Base-by-base conservation (phyloP, 1,284 basidiomycete species). In the Tilletia caries region DNA sequence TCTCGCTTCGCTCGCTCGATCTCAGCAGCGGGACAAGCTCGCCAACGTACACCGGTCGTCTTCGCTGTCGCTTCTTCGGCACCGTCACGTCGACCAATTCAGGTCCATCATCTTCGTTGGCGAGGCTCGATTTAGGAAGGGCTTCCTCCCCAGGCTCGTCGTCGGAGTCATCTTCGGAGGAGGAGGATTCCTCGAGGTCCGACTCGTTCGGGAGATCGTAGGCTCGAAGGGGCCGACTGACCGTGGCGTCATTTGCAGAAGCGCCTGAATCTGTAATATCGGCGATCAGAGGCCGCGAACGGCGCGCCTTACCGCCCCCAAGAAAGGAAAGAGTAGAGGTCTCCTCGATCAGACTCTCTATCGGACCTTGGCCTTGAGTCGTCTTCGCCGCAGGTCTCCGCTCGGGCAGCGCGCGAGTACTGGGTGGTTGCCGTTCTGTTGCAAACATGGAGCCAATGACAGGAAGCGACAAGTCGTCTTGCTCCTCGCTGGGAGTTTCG, bases 21-120 rank as follows among this genome's bases (percentile, higher is more conserved):
- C 78, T 74, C 27, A 85, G 75, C 15, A 84, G 77, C 2, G 80
- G 77, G 4, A 73, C 68, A 2, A 85, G 76, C 67, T 85, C 83
- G 13, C 76, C 66, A 8, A 85, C 72, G 72, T 85, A 85, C 4
- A 85, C 79, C 0, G 84, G 84, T 5, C 77, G 67, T 0, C 73
- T 68, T 8, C 73, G 64, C 48, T 69, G 71, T n/a, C 76, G 75
- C 6, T 75, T 67, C n/a, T 74, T 71, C 6, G 72, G 71, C 18
- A 73, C 76, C 20, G 32, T 10, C 2, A 68, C 65, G n/a, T 66
- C 60, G 1, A 74, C 33, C 3, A 43, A 68, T 6, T 68, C 67
- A 23, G 74, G 72, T 27, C 70, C 69, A 27, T 73, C 71, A 4
- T 67, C 52, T 6, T 68, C 60, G 34, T 67, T 15, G 1, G 48